Base-by-base conservation (phyloP, 257 asterid species). In the Cruciata laevipes region DNA sequence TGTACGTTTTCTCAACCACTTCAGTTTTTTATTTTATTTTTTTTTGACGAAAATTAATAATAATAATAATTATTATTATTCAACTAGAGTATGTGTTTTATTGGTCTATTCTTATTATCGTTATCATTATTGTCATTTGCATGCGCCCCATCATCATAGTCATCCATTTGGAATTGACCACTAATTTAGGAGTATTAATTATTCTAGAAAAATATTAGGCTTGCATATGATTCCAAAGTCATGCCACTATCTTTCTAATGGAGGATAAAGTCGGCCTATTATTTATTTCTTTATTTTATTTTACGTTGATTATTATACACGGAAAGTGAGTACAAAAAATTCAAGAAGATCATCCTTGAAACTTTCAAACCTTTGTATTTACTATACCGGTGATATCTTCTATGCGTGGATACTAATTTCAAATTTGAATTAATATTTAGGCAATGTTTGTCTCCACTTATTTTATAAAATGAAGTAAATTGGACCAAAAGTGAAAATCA, bases 1-100 rank as follows among this genome's bases (percentile, higher is more conserved):
- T 89, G 98, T 89, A 76, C 82, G 96, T 78, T 56, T 63, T 65
- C 58, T 16, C 63, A 62, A 44, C 59, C 51, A 70, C 67, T 63
- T 24, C 72, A 59, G 27, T 47, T 47, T 47, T 1, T 17, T 1
- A 14, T 47, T 47, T 47, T 1, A n/a, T n/a, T 40, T 42, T 42
- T 42, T 10, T 11, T 2, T 42, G 3, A 10, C 2, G 8, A 5
- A 8, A 3, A 7, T 37, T 37, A 37, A 37, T 37, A 37, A 37
- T 37, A 37, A 37, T 37, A 37, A 37, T 40, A 40, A 40, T 6
- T 40, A 40, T 40, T 9, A 11, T 40, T 40, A 16, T 16, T 47
- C 55, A 17, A 17, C 20, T 16, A 17, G 18, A 47, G 55, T 47
- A 7, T 47, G 53, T 47, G 3, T 47, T 42, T 47, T 47, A 14